Percentiles rank a stretch among this genome's conserved stretches.
Evolutionary conservation across 2,329 filamentous ascomycete genomes (phyloP).

Genomic region (Cucurbitaria berberidis): DNA sequence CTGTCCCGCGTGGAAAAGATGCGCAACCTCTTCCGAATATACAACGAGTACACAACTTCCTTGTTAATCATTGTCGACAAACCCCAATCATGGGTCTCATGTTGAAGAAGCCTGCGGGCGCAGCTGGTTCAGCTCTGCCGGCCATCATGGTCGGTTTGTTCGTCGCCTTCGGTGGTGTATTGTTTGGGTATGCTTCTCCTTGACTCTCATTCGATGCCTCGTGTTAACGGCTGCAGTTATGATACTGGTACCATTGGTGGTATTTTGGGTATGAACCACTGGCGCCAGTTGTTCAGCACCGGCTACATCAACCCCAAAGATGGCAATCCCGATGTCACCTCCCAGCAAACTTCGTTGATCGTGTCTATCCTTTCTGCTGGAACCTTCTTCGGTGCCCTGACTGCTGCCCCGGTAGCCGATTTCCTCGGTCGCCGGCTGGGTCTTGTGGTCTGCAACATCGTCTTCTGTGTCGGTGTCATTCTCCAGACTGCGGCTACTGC

Average conservation of each 20-base stretch:
- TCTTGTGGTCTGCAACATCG: constrained; percentile 45
- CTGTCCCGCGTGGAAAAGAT: constrained; percentile 10
- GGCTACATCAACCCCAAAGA: constrained; percentile 49
- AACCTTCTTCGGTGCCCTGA: constrained; percentile 75
- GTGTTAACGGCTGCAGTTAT: constrained; percentile 35
- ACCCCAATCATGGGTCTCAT: constrained; percentile 43
- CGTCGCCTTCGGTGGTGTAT: constrained; percentile 55
- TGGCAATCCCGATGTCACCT: constrained; percentile 41
- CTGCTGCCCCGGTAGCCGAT: constrained; percentile 72
- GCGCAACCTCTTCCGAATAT: constrained; percentile 13
- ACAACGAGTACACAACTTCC: constrained; percentile 4
- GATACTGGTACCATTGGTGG: constrained; percentile 56
- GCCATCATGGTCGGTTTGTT: constrained; percentile 52
- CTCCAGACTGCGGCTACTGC: constrained; percentile 46
- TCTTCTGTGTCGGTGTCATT: constrained; percentile 51
- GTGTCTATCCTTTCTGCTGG: constrained; percentile 85
- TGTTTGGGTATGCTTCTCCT: constrained; percentile 43
- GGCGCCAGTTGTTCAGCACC: constrained; percentile 66
- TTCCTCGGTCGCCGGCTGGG: constrained; percentile 72
- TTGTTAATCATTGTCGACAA: constrained; percentile 11
- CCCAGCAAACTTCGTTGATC: constrained; percentile 70
- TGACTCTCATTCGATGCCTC: background rate
- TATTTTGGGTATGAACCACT: constrained; percentile 73
- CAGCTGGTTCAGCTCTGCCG: constrained; percentile 61
- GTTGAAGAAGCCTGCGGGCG: constrained; percentile 73